Conservation (phyloP, 441 rosid species). For the Pelargonium australe region DNA sequence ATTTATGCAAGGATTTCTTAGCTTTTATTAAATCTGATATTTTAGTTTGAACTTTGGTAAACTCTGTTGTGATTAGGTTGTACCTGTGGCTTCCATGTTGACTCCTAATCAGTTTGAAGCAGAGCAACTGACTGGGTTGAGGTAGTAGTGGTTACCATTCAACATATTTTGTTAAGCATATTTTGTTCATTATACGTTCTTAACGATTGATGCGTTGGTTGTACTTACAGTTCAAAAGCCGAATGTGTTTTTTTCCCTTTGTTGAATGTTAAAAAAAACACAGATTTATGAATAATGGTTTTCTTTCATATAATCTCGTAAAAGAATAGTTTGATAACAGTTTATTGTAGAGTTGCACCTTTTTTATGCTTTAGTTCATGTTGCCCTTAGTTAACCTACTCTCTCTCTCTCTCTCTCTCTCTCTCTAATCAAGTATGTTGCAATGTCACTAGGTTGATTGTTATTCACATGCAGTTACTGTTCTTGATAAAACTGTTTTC, state of each 20-base stretch:
- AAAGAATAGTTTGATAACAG: background rate
- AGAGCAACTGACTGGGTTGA: conserved; percentile 69
- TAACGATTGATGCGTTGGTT: conserved; percentile 1
- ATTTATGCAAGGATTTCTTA: conserved; percentile 3
- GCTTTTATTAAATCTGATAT: conserved; percentile 15
- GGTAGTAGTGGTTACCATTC: conserved; percentile 40
- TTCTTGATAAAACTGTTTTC: background rate
- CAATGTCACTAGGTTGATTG: background rate
- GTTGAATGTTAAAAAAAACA: background rate
- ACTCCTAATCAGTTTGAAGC: conserved; percentile 99
- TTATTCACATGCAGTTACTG: background rate
- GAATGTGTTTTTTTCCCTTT: background rate
- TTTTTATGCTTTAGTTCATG: too few relatives aligned
- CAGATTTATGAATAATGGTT: background rate
- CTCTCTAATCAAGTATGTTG: background rate
- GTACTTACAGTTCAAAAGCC: background rate
- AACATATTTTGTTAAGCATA: conserved; percentile 14
- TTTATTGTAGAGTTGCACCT: too few relatives aligned
- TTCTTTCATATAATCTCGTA: background rate
- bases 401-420: background rate
- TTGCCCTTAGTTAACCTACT: too few relatives aligned
- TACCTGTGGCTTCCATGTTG: conserved; percentile 98
- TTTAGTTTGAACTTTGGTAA: conserved; percentile 14
- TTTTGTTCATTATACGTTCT: conserved; percentile 11
- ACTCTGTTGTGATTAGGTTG: conserved; percentile 52